phyloP scores from a whole-genome alignment of 2,329 filamentous ascomycete species.

The Cladosporium sp. region DNA sequence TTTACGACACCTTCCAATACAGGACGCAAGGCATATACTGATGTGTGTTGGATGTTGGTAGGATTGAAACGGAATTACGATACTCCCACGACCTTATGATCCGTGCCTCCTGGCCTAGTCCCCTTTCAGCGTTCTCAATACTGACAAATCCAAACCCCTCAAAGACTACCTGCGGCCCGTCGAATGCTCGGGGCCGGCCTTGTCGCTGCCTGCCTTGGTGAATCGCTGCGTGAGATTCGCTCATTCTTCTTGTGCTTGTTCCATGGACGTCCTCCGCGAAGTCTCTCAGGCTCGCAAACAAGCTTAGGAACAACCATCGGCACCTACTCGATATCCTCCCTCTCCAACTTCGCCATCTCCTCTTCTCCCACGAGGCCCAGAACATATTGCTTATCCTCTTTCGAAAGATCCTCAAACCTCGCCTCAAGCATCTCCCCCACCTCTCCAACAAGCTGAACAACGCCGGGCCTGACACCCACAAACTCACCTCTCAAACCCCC shows the following conservation, averaged over 20 bases:
- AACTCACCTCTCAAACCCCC: slow-evolving; percentile 10
- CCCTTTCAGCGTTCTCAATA: too few relatives aligned
- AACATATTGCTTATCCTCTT: slow-evolving; percentile 40
- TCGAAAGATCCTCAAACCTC: neutral
- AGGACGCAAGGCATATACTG: slow-evolving; percentile 83
- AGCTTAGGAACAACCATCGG: neutral
- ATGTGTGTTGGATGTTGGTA: slow-evolving; percentile 13
- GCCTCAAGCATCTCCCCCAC: slow-evolving; percentile 5
- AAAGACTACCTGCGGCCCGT: neutral
- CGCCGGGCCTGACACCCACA: slow-evolving; percentile 9
- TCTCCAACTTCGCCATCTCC: neutral
- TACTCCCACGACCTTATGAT: neutral
- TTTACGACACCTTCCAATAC: slow-evolving; percentile 73
- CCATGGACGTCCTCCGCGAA: too few relatives aligned
- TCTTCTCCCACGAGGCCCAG: neutral
- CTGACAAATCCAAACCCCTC: too few relatives aligned
- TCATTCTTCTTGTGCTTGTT: too few relatives aligned
- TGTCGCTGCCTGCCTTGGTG: neutral
- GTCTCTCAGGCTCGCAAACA: too few relatives aligned
- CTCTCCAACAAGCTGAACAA: slow-evolving; percentile 3
- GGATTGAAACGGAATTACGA: neutral
- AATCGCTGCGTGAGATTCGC: neutral
- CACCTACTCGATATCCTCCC: neutral
- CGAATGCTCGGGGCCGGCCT: neutral
- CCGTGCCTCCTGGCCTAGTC: too few relatives aligned